These are phyloP conservation scores for Saccharomyces hybrid DNA, from an alignment of 1,139 yeast species.

Conservation along the genomic window DNA sequence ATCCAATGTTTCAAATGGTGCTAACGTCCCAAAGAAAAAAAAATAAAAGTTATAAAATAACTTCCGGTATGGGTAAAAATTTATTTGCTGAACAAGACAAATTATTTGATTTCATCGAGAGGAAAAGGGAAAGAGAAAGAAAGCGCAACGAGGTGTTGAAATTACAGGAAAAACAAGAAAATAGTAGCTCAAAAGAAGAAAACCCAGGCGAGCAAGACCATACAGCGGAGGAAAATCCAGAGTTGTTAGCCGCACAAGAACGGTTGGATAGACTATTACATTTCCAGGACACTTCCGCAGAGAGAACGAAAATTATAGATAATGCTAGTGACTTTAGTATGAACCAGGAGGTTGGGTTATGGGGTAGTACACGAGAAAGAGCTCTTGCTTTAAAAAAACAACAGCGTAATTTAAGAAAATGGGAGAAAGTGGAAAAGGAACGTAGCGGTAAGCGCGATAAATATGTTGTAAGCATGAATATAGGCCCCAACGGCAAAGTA, in stretches of 20 bases:
- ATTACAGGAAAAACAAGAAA: conserved; percentile 11
- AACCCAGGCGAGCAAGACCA: conserved; percentile 33
- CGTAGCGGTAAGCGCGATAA: conserved; percentile 67
- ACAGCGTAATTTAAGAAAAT: conserved; percentile 60
- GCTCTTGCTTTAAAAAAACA: conserved; percentile 76
- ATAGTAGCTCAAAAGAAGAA: conserved; percentile 25
- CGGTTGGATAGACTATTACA: conserved; percentile 63
- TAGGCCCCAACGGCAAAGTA: conserved; percentile 69
- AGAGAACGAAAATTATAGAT: conserved; percentile 85
- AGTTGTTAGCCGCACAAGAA: conserved; percentile 59
- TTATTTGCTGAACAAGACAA: conserved; percentile 62
- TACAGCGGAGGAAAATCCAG: conserved; percentile 39
- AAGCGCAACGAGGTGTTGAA: conserved; percentile 18
- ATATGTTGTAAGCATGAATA: conserved; percentile 62
- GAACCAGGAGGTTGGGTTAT: conserved; percentile 83
- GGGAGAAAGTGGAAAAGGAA: conserved; percentile 50
- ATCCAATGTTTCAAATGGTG: conserved; percentile 3
- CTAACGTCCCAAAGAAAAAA: conserved; percentile 18
- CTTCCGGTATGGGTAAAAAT: conserved; percentile 51
- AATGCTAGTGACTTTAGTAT: conserved; percentile 90
- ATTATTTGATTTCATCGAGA: conserved; percentile 47
- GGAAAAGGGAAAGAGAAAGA: conserved; percentile 28
- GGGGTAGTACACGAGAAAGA: conserved; percentile 87
- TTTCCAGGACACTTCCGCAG: conserved; percentile 81
- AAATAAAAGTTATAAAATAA: conserved; percentile 19